Percentiles rank a stretch among this genome's conserved stretches.
These are phyloP conservation scores for Pichia pseudocactophila DNA, from an alignment of 805 yeast genomes.

Conservation along the genomic window DNA sequence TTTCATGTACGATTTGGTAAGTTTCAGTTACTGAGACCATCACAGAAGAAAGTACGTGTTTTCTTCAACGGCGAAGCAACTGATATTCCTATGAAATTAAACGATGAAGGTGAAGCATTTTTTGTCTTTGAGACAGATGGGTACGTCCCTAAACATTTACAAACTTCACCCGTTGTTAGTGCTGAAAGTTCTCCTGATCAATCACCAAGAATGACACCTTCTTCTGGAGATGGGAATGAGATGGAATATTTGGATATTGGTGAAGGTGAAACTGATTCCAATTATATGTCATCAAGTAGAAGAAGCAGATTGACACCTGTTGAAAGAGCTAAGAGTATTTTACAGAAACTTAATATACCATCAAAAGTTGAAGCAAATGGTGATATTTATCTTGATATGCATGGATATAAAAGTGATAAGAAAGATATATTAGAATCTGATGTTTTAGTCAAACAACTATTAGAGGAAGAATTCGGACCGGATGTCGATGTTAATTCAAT, in stretches of 20 bases:
- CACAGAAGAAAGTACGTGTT: slow-evolving; percentile 88
- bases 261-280: slow-evolving; percentile 19
- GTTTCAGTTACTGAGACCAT: slow-evolving; percentile 84
- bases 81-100: slow-evolving; percentile 88
- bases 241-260: slow-evolving; percentile 45
- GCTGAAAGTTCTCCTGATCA: slow-evolving; percentile 52
- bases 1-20: slow-evolving; percentile 96
- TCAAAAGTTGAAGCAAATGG: slow-evolving; percentile 84
- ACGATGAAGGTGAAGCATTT: slow-evolving; percentile 97
- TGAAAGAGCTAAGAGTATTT: slow-evolving; percentile 53
- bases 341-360: slow-evolving; percentile 72
- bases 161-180: slow-evolving; percentile 80
- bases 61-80: slow-evolving; percentile 75
- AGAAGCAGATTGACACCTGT: slow-evolving; percentile 21
- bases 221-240: slow-evolving; percentile 26
- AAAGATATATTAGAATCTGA: slow-evolving; percentile 72
- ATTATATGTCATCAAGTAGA: not conserved
- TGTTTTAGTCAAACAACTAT: slow-evolving; percentile 58
- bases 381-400: slow-evolving; percentile 84
- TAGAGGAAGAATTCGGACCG: slow-evolving; percentile 66
- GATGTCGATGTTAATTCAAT: slow-evolving; percentile 38
- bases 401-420: slow-evolving; percentile 86
- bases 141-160: slow-evolving; percentile 64
- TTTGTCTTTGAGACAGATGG: slow-evolving; percentile 84
- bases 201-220: slow-evolving; percentile 22